Conservation (phyloP, 148 eudicot species). For the Heliosperma pusillum region DNA sequence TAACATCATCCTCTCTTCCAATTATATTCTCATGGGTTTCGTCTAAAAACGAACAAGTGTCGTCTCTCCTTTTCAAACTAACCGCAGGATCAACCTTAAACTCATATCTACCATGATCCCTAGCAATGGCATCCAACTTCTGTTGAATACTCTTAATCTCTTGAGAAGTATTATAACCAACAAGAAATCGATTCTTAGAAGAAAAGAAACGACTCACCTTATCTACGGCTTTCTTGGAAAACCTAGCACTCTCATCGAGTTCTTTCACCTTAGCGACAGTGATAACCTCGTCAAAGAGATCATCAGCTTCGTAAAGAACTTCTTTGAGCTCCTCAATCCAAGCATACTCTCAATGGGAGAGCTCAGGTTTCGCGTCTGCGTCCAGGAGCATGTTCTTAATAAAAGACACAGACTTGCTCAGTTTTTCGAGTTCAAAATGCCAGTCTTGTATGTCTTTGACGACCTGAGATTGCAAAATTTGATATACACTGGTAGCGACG, state of each 20-base stretch:
- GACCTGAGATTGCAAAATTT: neutral
- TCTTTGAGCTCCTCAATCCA: neutral
- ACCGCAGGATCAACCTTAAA: neutral
- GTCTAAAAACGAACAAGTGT: neutral
- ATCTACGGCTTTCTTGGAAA: neutral
- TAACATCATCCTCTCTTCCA: neutral
- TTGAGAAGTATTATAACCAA: constrained; percentile 1
- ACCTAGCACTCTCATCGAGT: neutral
- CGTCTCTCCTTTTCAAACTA: neutral
- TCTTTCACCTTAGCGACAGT: neutral
- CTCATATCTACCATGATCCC: neutral
- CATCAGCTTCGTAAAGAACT: constrained; percentile 9
- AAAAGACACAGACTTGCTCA: neutral
- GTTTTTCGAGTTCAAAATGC: neutral
- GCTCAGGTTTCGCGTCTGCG: neutral
- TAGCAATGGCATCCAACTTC: constrained; percentile 1
- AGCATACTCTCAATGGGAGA: neutral
- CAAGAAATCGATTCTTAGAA: constrained; percentile 1
- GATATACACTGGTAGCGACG: neutral
- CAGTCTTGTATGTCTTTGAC: neutral
- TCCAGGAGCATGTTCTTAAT: constrained; percentile 4
- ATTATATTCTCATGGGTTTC: neutral
- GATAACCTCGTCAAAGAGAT: constrained; percentile 3
- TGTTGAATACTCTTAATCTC: constrained; percentile 5
- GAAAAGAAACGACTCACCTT: constrained; percentile 8